Percentiles rank a stretch among this genome's conserved stretches.
Evolutionary conservation across 2,329 filamentous ascomycete species (phyloP).

Genomic region (Talaromyces islandicus): DNA sequence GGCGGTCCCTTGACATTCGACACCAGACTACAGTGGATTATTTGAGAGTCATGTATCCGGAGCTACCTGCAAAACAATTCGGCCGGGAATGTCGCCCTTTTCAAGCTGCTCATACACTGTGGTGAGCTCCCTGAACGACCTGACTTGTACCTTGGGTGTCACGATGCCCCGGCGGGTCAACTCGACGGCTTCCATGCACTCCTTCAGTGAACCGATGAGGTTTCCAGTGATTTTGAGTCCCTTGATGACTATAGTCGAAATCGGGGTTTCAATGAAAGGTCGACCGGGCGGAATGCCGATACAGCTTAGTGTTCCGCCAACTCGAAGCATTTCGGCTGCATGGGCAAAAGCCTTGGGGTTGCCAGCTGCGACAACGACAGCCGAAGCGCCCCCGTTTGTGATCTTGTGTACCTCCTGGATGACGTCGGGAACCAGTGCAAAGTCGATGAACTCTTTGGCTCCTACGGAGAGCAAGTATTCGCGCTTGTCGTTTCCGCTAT

Average conservation of each 20-base stretch:
- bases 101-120: conserved; percentile 41
- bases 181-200: conserved; percentile 43
- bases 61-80: conserved; percentile 38
- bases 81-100: conserved; percentile 37
- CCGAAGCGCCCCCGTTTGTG: conserved; percentile 36
- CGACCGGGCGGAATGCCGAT: conserved; percentile 39
- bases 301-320: conserved; percentile 39
- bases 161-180: conserved; percentile 37
- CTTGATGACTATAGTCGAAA: conserved; percentile 42
- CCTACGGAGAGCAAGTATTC: conserved; percentile 36
- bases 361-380: conserved; percentile 38
- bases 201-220: conserved; percentile 39
- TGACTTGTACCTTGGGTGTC: conserved; percentile 36
- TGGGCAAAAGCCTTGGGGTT: conserved; percentile 36
- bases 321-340: conserved; percentile 40
- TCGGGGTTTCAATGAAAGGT: conserved; percentile 34
- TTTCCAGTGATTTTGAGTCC: conserved; percentile 40
- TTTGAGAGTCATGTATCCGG: conserved; percentile 12
- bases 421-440: conserved; percentile 26
- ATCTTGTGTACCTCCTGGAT: conserved; percentile 29
- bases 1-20: neutral
- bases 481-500: conserved; percentile 33
- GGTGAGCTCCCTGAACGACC: conserved; percentile 38
- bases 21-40: neutral
- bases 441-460: conserved; percentile 37